These are phyloP conservation scores for Aspergillus amoenus DNA, from an alignment of 2,329 filamentous ascomycete genomes.

Conservation along the genomic window DNA sequence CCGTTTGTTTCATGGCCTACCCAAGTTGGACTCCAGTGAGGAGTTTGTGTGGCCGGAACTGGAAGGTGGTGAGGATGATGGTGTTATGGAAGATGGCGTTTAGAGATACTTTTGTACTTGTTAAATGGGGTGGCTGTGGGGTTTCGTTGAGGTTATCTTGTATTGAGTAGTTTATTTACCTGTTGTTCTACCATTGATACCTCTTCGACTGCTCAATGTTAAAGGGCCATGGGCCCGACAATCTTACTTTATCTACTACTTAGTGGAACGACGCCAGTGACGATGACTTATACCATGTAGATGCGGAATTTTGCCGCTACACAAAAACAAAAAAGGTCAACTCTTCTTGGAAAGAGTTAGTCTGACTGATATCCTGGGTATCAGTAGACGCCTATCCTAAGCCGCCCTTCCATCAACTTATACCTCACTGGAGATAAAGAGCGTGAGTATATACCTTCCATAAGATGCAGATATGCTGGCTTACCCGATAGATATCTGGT, in stretches of 20 bases:
- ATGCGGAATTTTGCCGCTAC: no score
- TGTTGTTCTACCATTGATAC: no score
- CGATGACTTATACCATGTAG: no score
- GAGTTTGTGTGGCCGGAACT: no score
- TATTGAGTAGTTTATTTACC: no score
- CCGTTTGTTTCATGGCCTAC: no score
- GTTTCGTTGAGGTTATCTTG: no score
- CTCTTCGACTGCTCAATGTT: no score
- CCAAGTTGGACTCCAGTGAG: no score
- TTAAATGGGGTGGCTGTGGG: not conserved
- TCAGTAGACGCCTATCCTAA: not conserved
- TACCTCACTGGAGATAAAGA: not conserved
- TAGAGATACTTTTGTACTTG: not conserved
- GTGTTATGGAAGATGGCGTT: not conserved
- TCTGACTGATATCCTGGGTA: not conserved
- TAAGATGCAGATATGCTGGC: not conserved
- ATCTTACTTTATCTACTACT: not conserved
- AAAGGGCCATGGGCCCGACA: no score
- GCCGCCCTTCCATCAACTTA: not conserved
- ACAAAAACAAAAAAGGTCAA: no score
- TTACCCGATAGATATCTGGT: slow-evolving; percentile 3
- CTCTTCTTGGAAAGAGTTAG: not conserved
- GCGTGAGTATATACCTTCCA: not conserved
- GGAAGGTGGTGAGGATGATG: no score
- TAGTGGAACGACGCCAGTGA: not conserved